Percentiles rank a stretch among this genome's conserved stretches.
phyloP scores from a whole-genome alignment of 176 grass and related monocot species.

The Oryza coarctata region DNA sequence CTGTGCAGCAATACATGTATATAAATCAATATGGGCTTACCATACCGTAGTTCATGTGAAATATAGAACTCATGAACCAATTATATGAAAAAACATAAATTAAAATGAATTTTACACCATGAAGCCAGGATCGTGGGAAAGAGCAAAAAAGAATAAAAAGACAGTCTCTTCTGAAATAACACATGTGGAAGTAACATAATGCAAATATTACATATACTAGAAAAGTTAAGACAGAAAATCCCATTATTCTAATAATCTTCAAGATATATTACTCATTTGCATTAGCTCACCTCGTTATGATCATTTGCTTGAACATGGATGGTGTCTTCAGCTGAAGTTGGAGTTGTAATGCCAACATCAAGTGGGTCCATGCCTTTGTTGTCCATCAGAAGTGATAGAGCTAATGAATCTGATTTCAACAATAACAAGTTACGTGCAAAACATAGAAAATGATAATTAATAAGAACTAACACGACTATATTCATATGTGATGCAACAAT shows the following conservation, averaged over 20 bases:
- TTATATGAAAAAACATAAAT: not conserved
- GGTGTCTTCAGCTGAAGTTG: conserved; percentile 49
- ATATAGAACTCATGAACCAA: not conserved
- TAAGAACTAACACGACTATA: not conserved
- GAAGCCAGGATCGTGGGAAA: not conserved
- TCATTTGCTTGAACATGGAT: conserved; percentile 55
- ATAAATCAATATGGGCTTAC: not conserved
- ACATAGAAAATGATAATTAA: not conserved
- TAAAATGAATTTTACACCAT: not conserved
- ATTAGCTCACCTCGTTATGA: conserved; percentile 61
- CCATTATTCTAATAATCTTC: conserved; percentile 6
- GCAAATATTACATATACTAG: not conserved
- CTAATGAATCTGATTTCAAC: conserved; percentile 68
- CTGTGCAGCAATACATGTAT: not conserved
- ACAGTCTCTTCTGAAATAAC: conserved; percentile 14
- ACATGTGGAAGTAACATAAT: not conserved
- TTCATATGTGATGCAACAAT: not conserved
- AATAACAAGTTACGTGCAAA: conserved; percentile 17
- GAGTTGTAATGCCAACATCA: conserved; percentile 63
- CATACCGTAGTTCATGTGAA: not conserved
- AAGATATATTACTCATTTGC: conserved; percentile 1
- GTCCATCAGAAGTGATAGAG: conserved; percentile 82
- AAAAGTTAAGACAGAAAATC: not conserved
- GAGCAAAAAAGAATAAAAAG: not conserved
- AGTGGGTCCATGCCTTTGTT: conserved; percentile 61